Percentiles rank a stretch among this genome's conserved stretches.
phyloP scores from a whole-genome alignment of 805 yeast species.

The Candida nitratophila region DNA sequence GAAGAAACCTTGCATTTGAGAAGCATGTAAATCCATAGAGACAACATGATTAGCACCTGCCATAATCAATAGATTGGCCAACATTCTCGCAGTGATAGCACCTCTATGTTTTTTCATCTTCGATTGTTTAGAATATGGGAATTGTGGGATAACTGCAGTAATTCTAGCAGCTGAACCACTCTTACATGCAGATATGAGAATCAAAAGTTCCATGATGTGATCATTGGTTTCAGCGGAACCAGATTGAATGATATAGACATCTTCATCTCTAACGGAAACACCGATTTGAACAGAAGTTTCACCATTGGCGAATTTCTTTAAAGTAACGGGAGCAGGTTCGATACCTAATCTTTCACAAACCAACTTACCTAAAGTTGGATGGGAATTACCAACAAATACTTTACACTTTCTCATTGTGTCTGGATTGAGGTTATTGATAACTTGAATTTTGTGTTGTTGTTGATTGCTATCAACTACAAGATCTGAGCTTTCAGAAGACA shows the following conservation, averaged over 20 bases:
- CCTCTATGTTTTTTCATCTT: slow-evolving; percentile 99
- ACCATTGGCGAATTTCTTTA: slow-evolving; percentile 92
- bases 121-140: slow-evolving; percentile 94
- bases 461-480: neutral
- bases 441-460: neutral
- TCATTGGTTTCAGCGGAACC: slow-evolving; percentile 87
- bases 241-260: slow-evolving; percentile 87
- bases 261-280: slow-evolving; percentile 93
- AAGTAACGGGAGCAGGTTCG: slow-evolving; percentile 86
- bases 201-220: slow-evolving; percentile 92
- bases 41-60: slow-evolving; percentile 99
- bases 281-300: slow-evolving; percentile 97
- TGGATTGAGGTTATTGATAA: neutral
- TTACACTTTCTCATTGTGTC: slow-evolving; percentile 86
- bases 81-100: slow-evolving; percentile 97
- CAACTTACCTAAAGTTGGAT: slow-evolving; percentile 85
- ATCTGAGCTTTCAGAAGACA: neutral
- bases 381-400: slow-evolving; percentile 93
- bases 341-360: slow-evolving; percentile 90
- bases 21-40: slow-evolving; percentile 93
- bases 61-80: slow-evolving; percentile 90
- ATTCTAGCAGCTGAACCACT: slow-evolving; percentile 98
- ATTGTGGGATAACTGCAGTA: slow-evolving; percentile 95
- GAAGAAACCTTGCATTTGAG: slow-evolving; percentile 99
- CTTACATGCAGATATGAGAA: slow-evolving; percentile 89